Base-by-base conservation (phyloP, 768 basidiomycete genomes). In the Phanerodontia chrysosporium region DNA sequence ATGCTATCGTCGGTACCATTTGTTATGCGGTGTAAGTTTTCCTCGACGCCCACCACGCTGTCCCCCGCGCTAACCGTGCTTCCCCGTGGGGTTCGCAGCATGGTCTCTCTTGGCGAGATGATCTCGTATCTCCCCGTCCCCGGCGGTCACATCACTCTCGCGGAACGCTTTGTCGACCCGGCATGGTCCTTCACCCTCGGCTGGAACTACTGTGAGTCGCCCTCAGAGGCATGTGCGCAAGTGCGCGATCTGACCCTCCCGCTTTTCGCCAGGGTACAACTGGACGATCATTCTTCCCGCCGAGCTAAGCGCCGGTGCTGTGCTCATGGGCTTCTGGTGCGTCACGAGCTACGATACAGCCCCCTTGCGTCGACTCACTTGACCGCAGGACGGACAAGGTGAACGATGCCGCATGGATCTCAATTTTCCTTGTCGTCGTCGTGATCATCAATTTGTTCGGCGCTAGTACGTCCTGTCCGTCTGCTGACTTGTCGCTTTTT, bases 391-490 rank as follows among this genome's bases (percentile, higher is more conserved):
- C 72, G 52, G 56, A 71, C 0, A 73, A 78, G 16, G 83, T 83
- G 66, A 78, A 76, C 62, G 82, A 89, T 62, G 86, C 92, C 0
- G 86, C 78, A n/a, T 97, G 91, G 90, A 87, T 97, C 42, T 73
- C 83, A 0, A 78, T 97, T 36, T 90, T 85, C 55, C 73, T 95
- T 66, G 65, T 89, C 39, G 85, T 96, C 27, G 86, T 90, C 42
- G 69, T 95, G 45, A 75, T 74, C 27, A 94, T 92, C 72, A 92
- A 92, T 68, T 68, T 89, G 76, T 71, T 84, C 6, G 90, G 89
- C 49, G 86, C 89, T 46, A 86, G 84, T 73, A 55, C 59, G 73
- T 63, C 8, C 25, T 7, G 29, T 25, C 8, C 32, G 12, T 8
- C n/a, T n/a, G n/a, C 58, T 42, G 13, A 29, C 48, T 18, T 54